phyloP scores from a whole-genome alignment of 306 rosid species.

The Vicia villosa region DNA sequence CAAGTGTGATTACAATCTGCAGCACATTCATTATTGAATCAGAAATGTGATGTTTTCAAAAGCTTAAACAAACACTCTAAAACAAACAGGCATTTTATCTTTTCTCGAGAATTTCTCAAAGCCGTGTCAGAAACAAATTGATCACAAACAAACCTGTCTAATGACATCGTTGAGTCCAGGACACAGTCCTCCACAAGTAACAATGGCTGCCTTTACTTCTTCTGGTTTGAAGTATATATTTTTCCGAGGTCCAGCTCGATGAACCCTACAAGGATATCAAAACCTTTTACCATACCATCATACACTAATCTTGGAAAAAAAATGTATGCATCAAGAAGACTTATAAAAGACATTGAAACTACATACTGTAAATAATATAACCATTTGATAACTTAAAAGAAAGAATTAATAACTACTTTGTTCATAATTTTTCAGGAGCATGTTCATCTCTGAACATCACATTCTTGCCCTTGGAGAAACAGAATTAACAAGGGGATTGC shows the following conservation, averaged over 20 bases:
- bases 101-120: slow-evolving; percentile 6
- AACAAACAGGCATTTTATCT: slow-evolving; percentile 5
- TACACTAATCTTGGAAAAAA: not conserved
- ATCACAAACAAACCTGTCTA: slow-evolving; percentile 73
- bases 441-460: not conserved
- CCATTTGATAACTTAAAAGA: slow-evolving; percentile 1
- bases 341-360: not conserved
- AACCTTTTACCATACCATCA: slow-evolving; percentile 1
- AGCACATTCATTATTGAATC: slow-evolving; percentile 37
- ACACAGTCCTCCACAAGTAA: slow-evolving; percentile 99
- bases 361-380: not conserved
- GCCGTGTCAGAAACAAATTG: slow-evolving; percentile 8
- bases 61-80: not conserved
- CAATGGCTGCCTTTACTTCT: slow-evolving; percentile 93
- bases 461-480: not conserved
- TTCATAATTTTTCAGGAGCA: slow-evolving; percentile 22
- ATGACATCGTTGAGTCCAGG: slow-evolving; percentile 99
- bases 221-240: slow-evolving; percentile 87
- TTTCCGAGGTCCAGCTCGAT: slow-evolving; percentile 97
- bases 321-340: slow-evolving; percentile 12
- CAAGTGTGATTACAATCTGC: slow-evolving; percentile 99
- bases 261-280: slow-evolving; percentile 68
- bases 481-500: not conserved
- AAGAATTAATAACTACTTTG: not conserved
- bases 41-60: slow-evolving; percentile 1